Conservation (phyloP, 129 eudicot species). For the Flaveria linearis region DNA sequence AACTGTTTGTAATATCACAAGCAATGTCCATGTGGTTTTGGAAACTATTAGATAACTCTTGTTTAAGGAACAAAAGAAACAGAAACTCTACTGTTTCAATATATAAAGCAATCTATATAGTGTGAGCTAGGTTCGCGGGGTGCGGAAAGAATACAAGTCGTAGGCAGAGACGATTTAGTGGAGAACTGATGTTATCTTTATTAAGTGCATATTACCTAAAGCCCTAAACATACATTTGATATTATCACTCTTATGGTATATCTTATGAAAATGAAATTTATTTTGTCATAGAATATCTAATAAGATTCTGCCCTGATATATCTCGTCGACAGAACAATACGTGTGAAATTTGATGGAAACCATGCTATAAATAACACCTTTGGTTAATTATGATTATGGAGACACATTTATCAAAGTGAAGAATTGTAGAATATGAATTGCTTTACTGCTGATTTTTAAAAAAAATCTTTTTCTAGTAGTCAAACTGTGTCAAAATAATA, state of each 20-base stretch:
- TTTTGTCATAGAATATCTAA: slow-evolving; percentile 14
- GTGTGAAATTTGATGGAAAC: slow-evolving; percentile 11
- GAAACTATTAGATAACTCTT: slow-evolving; percentile 12
- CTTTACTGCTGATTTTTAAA: neutral
- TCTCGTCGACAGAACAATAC: neutral
- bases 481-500: neutral
- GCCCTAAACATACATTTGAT: neutral
- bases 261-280: neutral
- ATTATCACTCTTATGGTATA: neutral
- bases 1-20: slow-evolving; percentile 24
- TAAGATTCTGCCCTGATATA: neutral
- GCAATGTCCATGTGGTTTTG: neutral
- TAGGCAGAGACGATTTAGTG: neutral
- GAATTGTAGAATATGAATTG: neutral
- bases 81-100: neutral
- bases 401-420: slow-evolving; percentile 12
- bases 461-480: slow-evolving; percentile 9
- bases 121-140: slow-evolving; percentile 16
- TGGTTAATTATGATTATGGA: slow-evolving; percentile 5
- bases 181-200: neutral
- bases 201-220: neutral
- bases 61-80: neutral
- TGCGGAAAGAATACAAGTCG: neutral
- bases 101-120: neutral
- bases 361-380: neutral